Base-by-base conservation (phyloP, 2,329 filamentous ascomycete genomes). In the Talaromyces sp. region DNA sequence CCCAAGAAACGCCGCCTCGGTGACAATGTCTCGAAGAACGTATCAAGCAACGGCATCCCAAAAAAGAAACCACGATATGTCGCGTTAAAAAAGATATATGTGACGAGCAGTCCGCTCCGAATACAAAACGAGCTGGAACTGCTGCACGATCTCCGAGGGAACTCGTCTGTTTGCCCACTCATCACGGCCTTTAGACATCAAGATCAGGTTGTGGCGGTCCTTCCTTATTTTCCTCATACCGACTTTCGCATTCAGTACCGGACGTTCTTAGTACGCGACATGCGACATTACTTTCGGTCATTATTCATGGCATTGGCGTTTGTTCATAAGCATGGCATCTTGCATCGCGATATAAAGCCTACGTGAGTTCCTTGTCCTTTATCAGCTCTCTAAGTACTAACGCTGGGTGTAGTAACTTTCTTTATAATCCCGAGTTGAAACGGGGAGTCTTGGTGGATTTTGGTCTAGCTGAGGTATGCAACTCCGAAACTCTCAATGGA, bases 41-140 rank as follows among this genome's bases (percentile, higher is more conserved):
- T 76, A 62, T 70, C 74, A 22, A 74, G 71, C 25, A 77, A 76
- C 47, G 80, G 80, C 63, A 81, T 80, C 60, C 64, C 34, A 11
- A 65, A 62, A 40, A 38, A 84, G 81, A 64, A 64, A 70, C 83
- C 90, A 27, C 91, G 90, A 75, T 98, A 90, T 74, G 96, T 99
- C 68, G 95, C 96, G 22, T 91, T 99, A 78, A 99, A 99, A 82
- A 99, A 99, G 82, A 99, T 99, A 71, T 99, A 99, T 77, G 95
- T 98, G 69, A 99, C 96, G 0, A 97, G 93, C 68, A 97, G 93
- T 70, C 95, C 95, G 0, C 85, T 89, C 31, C 91, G 95, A 54
- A 98, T 99, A 71, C 87, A 96, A 74, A 99, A 99, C 80, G 95
- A 99, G 79, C 88, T 99, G 19, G 94, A 98, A 72, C 85, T 99